These are phyloP conservation scores for Orbilia blumenaviensis DNA, from an alignment of 2,329 filamentous ascomycete species.

Conservation along the genomic window DNA sequence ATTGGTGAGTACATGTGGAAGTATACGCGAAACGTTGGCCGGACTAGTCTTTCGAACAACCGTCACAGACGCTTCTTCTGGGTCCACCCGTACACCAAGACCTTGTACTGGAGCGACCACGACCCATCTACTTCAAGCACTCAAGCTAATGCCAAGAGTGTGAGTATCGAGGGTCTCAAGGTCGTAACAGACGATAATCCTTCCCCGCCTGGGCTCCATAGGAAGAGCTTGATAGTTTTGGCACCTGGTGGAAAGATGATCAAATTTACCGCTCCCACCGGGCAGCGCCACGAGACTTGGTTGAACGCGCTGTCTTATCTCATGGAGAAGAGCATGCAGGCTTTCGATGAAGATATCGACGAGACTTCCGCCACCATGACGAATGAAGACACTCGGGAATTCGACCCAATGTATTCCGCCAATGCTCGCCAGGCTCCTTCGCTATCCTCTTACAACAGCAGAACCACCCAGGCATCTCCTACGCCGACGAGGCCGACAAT, in stretches of 20 bases:
- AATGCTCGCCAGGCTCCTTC: conserved; percentile 67
- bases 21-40: conserved; percentile 93
- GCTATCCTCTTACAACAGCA: conserved; percentile 81
- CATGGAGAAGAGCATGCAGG: conserved; percentile 75
- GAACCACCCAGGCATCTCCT: conserved; percentile 71
- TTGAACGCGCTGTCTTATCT: conserved; percentile 96
- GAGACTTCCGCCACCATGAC: conserved; percentile 57
- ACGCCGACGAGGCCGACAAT: conserved; percentile 63
- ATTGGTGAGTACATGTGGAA: conserved; percentile 99
- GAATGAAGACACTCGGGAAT: conserved; percentile 75
- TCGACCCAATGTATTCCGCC: conserved; percentile 72
- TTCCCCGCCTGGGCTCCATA: conserved; percentile 90
- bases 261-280: conserved; percentile 93
- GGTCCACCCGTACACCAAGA: conserved; percentile 97
- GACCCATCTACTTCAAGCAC: conserved; percentile 81
- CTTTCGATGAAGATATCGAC: conserved; percentile 67
- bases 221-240: conserved; percentile 89
- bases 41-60: conserved; percentile 85
- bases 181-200: conserved; percentile 95
- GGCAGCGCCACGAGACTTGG: conserved; percentile 96
- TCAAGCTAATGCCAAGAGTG: conserved; percentile 81
- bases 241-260: conserved; percentile 82
- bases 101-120: conserved; percentile 93
- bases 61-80: conserved; percentile 97
- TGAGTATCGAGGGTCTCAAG: conserved; percentile 89